Base-by-base conservation (phyloP, 352 stramenopile genomes). In the Globisporangium abappressorium region DNA sequence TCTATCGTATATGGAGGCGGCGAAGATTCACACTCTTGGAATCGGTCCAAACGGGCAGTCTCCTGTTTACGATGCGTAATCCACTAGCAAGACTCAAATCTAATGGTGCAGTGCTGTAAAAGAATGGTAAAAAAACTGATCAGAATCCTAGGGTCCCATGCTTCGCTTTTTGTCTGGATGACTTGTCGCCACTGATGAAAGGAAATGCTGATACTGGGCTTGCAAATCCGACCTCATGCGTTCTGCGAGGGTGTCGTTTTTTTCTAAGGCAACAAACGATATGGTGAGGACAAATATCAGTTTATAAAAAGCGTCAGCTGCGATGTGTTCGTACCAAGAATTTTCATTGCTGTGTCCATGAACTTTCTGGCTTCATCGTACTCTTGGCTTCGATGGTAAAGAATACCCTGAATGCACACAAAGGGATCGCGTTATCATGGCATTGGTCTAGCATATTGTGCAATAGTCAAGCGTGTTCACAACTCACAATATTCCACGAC, bases 401-500 rank as follows among this genome's bases (percentile, higher is more conserved):
- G 33, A 43, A 85, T 75, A 57, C 78, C 76, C 80, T 87, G 62
- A 5, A 65, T 38, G 22, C 18, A 57, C 20, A 36, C 41, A 22
- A 7, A 30, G 63, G 69, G 26, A 34, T 49, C n/a, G 26, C 22
- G 49, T 11, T 18, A 15, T 43, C 14, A 38, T 28, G 8, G 26
- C 4, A 28, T 30, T 55, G 47, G 12, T 49, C n/a, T 2, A 33
- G 0, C 2, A 33, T 3, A 2, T 26, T 62, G 56, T n/a, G n/a
- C 18, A 15, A 34, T 3, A 20, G 5, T 33, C 22, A 68, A 33
- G 65, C 8, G n/a, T 6, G 22, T 62, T 56, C 0, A 62, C 1
- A 18, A 78, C 73, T 47, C 79, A 94, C 86, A 47, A 87, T 80
- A 36, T 94, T 94, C 86, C 86, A 94, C 3, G 81, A 73, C 63